Base-by-base conservation (phyloP, 768 basidiomycete species). In the Panaeolus cyanescens region DNA sequence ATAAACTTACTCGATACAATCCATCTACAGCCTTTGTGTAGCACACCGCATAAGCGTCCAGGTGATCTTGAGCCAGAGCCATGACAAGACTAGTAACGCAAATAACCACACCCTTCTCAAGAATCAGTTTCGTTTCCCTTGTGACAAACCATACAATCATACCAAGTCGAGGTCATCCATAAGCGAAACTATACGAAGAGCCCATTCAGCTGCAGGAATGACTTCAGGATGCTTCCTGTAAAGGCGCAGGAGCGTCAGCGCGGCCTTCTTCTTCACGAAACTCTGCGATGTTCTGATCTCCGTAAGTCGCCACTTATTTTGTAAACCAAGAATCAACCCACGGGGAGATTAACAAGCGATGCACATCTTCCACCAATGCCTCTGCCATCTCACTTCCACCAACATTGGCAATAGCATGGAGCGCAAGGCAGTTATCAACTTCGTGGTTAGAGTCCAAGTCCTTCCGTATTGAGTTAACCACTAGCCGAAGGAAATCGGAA, bases 301-400 rank as follows among this genome's bases (percentile, higher is more conserved):
- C 10, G 54, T 55, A 32, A 56, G 25, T 42, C 25, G 22, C 31
- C 37, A 53, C 39, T 42, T 31, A 6, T 2, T 60, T 54, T 22
- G 20, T 45, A 42, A 55, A 30, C 19, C 42, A 22, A 36, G 17
- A n/a, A 5, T 17, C 33, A 58, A 76, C 84, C 68, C 71, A 98
- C 96, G 94, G 93, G 62, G 94, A 96, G 65, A 99, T 98, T 56
- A 99, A 80, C 20, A 97, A 77, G 54, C 96, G 85, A 75, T 99
- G 96, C 1, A 99, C 97, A 68, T 96, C 95, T 68, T 93, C 93
- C 9, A 85, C 88, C 42, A 99, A 81, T 6, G 95, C 91, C 72
- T 99, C 97, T 7, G 97, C 96, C 95, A 99, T 99, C 75, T 99
- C 97, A 68, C 91, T 92, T 39, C 96, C 93, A 50, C 97, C 97